Evolutionary conservation across 2,329 filamentous ascomycete species (phyloP).

Genomic region (Colletotrichum horii): DNA sequence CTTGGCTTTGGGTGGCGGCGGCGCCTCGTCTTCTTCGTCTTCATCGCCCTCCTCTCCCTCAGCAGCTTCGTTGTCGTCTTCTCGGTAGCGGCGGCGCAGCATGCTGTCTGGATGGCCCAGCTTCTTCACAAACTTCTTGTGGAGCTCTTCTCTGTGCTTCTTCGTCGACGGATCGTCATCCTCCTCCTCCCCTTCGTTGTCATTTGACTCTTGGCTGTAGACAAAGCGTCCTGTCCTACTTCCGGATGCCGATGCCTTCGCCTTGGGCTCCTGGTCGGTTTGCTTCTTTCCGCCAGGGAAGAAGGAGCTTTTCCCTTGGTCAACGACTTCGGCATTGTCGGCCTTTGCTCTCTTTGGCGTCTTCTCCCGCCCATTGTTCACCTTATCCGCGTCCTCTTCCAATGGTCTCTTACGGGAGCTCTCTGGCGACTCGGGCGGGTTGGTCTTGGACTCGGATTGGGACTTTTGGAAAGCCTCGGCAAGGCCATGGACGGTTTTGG

Average conservation of each 20-base stretch:
- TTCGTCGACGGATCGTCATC: constrained; percentile 57
- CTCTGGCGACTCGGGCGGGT: constrained; percentile 30
- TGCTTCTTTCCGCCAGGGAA: constrained; percentile 29
- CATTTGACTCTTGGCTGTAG: constrained; percentile 48
- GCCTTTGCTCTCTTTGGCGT: constrained; percentile 48
- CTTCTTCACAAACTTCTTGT: constrained; percentile 87
- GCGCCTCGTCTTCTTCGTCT: constrained; percentile 59
- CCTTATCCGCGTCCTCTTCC: constrained; percentile 50
- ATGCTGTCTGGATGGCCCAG: constrained; percentile 86
- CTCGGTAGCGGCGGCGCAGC: constrained; percentile 64
- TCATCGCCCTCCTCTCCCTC: constrained; percentile 61
- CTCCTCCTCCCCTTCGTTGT: constrained; percentile 39
- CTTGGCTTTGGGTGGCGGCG: constrained; percentile 60
- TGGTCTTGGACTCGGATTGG: constrained; percentile 29
- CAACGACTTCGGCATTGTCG: constrained; percentile 32
- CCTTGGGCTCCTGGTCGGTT: constrained; percentile 25
- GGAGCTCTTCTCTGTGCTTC: constrained; percentile 72
- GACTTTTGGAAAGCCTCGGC: constrained; percentile 40
- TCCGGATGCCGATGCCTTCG: constrained; percentile 29
- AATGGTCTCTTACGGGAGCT: constrained; percentile 56
- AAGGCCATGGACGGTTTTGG: constrained; percentile 58
- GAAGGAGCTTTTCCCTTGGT: constrained; percentile 41
- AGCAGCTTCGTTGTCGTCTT: constrained; percentile 58
- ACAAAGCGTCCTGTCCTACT: constrained; percentile 57
- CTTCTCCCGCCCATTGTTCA: constrained; percentile 45